phyloP scores from a whole-genome alignment of 306 rosid species.

The Lathyrus aphaca region DNA sequence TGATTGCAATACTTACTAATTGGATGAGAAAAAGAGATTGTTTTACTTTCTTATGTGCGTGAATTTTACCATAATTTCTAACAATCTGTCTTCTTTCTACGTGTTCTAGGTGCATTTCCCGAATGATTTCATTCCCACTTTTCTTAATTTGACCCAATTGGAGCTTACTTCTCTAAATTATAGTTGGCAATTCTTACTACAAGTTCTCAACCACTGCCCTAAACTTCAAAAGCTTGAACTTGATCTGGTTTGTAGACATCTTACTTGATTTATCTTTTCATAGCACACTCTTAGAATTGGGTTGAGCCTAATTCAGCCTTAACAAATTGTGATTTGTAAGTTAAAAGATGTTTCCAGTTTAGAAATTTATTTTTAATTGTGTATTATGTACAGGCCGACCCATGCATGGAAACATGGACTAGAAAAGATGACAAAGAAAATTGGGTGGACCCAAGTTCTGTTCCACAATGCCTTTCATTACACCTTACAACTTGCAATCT shows the following conservation, averaged over 20 bases:
- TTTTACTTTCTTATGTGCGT: too few relatives aligned
- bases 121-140: not conserved
- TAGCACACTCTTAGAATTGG: too few relatives aligned
- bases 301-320: too few relatives aligned
- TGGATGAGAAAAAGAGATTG: too few relatives aligned
- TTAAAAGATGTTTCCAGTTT: not conserved
- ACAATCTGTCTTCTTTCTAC: not conserved
- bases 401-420: too few relatives aligned
- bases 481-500: not conserved
- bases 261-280: not conserved
- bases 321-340: too few relatives aligned
- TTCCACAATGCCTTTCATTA: not conserved
- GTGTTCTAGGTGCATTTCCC: not conserved
- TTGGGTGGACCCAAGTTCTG: not conserved
- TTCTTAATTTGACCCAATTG: conserved; percentile 4
- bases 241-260: too few relatives aligned
- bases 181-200: not conserved
- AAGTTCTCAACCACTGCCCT: not conserved
- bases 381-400: not conserved
- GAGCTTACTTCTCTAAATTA: not conserved
- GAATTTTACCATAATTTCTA: not conserved
- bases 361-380: too few relatives aligned
- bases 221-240: conserved; percentile 7
- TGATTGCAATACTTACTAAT: too few relatives aligned
- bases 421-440: not conserved